Base-by-base conservation (phyloP, 352 stramenopile genomes). In the Phytophthora tentaculata region DNA sequence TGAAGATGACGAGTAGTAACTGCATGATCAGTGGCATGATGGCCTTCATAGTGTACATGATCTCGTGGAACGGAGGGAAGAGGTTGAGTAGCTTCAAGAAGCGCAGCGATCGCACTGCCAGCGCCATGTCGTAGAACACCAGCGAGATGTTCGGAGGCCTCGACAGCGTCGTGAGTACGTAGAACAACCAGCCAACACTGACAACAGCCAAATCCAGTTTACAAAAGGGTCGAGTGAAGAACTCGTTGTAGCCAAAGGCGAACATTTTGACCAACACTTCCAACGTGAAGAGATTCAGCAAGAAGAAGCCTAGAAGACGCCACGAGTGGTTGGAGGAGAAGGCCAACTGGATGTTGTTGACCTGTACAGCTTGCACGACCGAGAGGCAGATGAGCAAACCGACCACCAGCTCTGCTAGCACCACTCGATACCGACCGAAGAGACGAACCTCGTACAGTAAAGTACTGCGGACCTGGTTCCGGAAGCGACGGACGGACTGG, bases 31-130 rank as follows among this genome's bases (percentile, higher is more conserved):
- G 71, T n/a, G 87, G 83, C 51, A 91, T 79, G 49, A 95, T 92
- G 9, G 80, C 81, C 69, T 91, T 86, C 87, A 95, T 92, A 12
- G 87, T 95, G 79, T 88, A 93, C 19, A 93, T 72, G 43, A 93
- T 93, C 66, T 90, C 80, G 44, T 92, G 84, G 71, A 95, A 93
- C n/a, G 87, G 87, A 20, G 84, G 85, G 57, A 93, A 83, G 7
- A 92, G 72, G 47, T 92, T 95, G n/a, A 93, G 63, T 32, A 95
- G 71, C 76, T 93, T 95, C 24, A 95, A 61, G 49, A 95, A 83
- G 2, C 83, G 87, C 26, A 95, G 76, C 39, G 84, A 95, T 10
- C 87, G 87, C 32, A 92, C 76, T 1, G 87, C 85, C 8, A 95
- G 64, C 20, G 84, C 73, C 48, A 95, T 76, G 61, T 93, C 82